Evolutionary conservation across 2,329 filamentous ascomycete species (phyloP).

Genomic region (Penicillium brasilianum): DNA sequence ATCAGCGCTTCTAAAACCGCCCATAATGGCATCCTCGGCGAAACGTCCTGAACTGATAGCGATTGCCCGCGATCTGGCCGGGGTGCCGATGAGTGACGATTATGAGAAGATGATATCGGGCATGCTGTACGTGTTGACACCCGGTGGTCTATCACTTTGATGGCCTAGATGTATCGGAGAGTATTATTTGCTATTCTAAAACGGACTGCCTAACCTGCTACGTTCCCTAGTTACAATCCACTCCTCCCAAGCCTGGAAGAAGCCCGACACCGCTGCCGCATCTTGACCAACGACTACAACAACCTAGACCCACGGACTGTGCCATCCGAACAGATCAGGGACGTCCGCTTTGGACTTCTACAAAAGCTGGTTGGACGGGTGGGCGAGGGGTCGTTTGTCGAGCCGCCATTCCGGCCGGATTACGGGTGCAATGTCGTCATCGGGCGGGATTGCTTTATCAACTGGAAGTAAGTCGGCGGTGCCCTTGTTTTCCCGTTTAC

Average conservation of each 20-base stretch:
- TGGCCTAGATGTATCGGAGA: background rate
- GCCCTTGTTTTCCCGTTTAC: background rate
- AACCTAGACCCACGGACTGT: constrained; percentile 33
- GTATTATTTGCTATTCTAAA: background rate
- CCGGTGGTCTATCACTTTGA: background rate
- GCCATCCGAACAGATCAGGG: constrained; percentile 34
- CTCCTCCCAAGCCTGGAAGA: constrained; percentile 32
- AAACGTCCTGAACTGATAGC: constrained; percentile 40
- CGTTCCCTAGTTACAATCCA: constrained; percentile 37
- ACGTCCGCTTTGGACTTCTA: constrained; percentile 34
- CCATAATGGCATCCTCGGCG: constrained; percentile 32
- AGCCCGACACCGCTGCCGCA: constrained; percentile 37
- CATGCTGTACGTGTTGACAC: constrained; percentile 36
- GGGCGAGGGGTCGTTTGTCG: constrained; percentile 38
- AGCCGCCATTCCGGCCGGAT: constrained; percentile 40
- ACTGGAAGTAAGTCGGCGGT: constrained; percentile 36
- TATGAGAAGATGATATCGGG: constrained; percentile 45
- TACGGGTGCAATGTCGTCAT: constrained; percentile 42
- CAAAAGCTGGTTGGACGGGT: constrained; percentile 36
- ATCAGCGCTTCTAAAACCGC: background rate
- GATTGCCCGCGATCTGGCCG: constrained; percentile 33
- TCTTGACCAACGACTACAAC: constrained; percentile 38
- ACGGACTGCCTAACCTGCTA: background rate
- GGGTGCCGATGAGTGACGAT: constrained; percentile 40
- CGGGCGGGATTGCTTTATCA: constrained; percentile 39